A percentile compares a stretch with the other conserved stretches of the same genome.
Evolutionary conservation across 345 rosid species (phyloP).

Genomic region (Odontarrhena argentea): DNA sequence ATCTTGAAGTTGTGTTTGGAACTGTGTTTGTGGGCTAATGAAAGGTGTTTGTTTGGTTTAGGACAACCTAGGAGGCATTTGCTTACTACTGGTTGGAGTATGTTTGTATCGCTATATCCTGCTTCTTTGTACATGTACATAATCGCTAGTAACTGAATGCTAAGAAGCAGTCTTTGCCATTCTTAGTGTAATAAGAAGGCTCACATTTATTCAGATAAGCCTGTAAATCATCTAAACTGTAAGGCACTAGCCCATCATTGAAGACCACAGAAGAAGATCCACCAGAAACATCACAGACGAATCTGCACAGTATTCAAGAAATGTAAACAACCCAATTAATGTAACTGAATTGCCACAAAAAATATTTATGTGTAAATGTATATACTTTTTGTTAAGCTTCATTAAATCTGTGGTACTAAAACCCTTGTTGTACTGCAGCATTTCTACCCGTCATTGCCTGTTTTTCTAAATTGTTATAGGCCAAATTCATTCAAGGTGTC

Average conservation of each 20-base stretch:
- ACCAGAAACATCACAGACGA: slow-evolving; percentile 56
- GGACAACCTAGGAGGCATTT: slow-evolving; percentile 85
- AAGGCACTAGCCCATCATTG: slow-evolving; percentile 64
- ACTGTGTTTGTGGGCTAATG: slow-evolving; percentile 1
- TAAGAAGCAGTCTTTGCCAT: slow-evolving; percentile 87
- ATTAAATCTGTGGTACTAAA: slow-evolving; percentile 46
- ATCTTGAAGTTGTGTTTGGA: not conserved
- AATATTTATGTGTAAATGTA: not conserved
- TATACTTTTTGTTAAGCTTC: slow-evolving; percentile 11
- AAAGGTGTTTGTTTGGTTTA: slow-evolving; percentile 29
- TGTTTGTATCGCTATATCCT: slow-evolving; percentile 69
- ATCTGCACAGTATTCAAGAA: slow-evolving; percentile 50
- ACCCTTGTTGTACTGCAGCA: slow-evolving; percentile 51
- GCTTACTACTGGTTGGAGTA: slow-evolving; percentile 85
- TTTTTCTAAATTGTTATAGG: slow-evolving; percentile 23
- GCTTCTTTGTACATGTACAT: slow-evolving; percentile 69
- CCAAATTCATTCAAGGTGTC: slow-evolving; percentile 6
- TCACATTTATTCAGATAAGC: slow-evolving; percentile 84
- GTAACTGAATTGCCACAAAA: slow-evolving; percentile 4
- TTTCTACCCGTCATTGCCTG: slow-evolving; percentile 76
- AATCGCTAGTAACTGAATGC: slow-evolving; percentile 75
- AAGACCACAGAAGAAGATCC: slow-evolving; percentile 57
- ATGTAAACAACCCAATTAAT: slow-evolving; percentile 7
- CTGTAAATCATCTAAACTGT: slow-evolving; percentile 84
- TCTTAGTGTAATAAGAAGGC: slow-evolving; percentile 79